These are phyloP conservation scores for Juglanconis sp. DNA, from an alignment of 2,329 filamentous ascomycete genomes.

Conservation along the genomic window DNA sequence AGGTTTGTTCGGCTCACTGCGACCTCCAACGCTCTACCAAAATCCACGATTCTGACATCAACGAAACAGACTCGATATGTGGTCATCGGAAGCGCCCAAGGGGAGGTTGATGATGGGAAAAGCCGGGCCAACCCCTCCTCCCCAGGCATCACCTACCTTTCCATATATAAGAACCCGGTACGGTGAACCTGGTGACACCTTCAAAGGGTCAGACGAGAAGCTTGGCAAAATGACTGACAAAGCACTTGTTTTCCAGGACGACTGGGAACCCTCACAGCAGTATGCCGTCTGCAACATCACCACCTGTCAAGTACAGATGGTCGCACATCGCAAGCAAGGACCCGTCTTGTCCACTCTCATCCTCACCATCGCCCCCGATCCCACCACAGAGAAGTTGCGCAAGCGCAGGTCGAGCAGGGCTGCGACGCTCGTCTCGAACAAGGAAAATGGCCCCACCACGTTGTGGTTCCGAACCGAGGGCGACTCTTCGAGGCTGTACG, in stretches of 20 bases:
- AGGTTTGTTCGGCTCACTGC: slow-evolving; percentile 35
- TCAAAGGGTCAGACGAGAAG: not conserved
- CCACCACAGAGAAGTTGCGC: slow-evolving; percentile 54
- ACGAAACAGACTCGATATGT: slow-evolving; percentile 54
- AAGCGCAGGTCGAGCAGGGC: slow-evolving; percentile 64
- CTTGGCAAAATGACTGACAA: slow-evolving; percentile 9
- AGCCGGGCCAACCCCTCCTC: slow-evolving; percentile 22
- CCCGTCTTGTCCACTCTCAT: slow-evolving; percentile 58
- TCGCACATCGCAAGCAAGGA: slow-evolving; percentile 61
- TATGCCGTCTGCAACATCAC: slow-evolving; percentile 50
- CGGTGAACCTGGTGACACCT: not conserved
- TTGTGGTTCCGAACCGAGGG: slow-evolving; percentile 56
- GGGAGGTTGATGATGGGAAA: slow-evolving; percentile 31
- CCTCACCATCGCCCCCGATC: slow-evolving; percentile 50
- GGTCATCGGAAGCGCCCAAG: slow-evolving; percentile 44
- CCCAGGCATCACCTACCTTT: slow-evolving; percentile 45
- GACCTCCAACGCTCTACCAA: not conserved
- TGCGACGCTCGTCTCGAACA: slow-evolving; percentile 48
- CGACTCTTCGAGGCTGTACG: slow-evolving; percentile 39
- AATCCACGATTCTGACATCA: not conserved
- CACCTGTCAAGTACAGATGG: slow-evolving; percentile 56
- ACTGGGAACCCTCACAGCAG: slow-evolving; percentile 52
- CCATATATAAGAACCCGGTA: slow-evolving; percentile 46
- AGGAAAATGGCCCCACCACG: slow-evolving; percentile 45
- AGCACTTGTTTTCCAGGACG: slow-evolving; percentile 38